Evolutionary conservation across 1,284 basidiomycete species (phyloP), one percentile per base, ranked within the genome.

Genomic region (Coniferiporia sulphurascens): DNA sequence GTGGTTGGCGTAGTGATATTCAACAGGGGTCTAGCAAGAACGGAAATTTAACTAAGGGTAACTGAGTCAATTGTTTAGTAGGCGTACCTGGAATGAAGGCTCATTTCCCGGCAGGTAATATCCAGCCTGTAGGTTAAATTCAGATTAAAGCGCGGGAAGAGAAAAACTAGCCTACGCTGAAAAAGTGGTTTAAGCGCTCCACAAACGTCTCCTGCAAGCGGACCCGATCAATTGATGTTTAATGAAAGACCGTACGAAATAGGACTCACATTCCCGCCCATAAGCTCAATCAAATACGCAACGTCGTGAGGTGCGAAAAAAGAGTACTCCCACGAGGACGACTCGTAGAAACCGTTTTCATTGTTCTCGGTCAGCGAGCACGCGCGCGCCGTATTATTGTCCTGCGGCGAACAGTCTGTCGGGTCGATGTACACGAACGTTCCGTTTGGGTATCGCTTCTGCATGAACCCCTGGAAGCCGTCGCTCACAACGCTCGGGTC

Each of bases 281-380:
- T 77, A 35, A 77, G 61, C 9, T 70, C 58, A 32, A 76, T 70
- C 34, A 77, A 67, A 52, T 75, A 68, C 7, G 73, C 74, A 7
- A 71, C 75, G 55, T 77, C 75, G 58, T 76, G 74, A 1, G 74
- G 75, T 10, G 66, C 74, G 59, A 74, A 61, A 44, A 61, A 58
- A 1, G 55, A 57, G 38, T 61, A 75, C 69, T 86, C 85, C 84
- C 85, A 86, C 34, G 83, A 82, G 1, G 83, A 84, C 0, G 83
- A 83, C 65, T 87, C 85, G 64, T 84, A 87, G 70, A 87, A 87
- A 4, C 85, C 85, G 63, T 78, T 79, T 2, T 70, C 65, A 64
- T 86, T 87, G 65, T 77, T 74, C 2, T 70, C 70, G 64, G 85
- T 80, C 19, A 87, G 69, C 0, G 84, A 86, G 66, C 85, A 87